Evolutionary conservation across 441 rosid genomes (phyloP), one percentile per base, ranked within the genome.

Genomic region (Iberis amara): DNA sequence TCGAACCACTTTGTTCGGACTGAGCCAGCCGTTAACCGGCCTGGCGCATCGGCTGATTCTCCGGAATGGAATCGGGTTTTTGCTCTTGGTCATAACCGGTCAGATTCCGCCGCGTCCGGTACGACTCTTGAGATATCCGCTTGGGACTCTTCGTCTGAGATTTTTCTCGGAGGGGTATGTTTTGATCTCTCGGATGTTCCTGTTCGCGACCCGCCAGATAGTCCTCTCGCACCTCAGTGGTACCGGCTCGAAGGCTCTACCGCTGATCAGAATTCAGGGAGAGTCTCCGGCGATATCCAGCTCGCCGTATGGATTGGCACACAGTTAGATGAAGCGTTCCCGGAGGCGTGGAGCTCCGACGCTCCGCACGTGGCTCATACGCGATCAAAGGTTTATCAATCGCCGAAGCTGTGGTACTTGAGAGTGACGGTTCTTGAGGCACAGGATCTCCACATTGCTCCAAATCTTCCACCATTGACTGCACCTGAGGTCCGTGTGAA

Each of bases 301-400:
- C 83, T 90, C 39, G 81, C 90, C 15, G 96, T 87, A 0, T 90
- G 98, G 98, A 85, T 90, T 9, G 96, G 98, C 0, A 87, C 96
- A 27, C 96, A 87, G 65, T 86, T 83, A 0, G 98, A 90, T 14
- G 95, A 83, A 14, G 98, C 96, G 3, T 90, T 90, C 43, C 85
- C 94, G 1, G 98, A 90, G 69, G 92, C 94, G 0, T 78, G 86
- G 88, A 75, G 81, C 68, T 81, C 89, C 5, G 95, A 87, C 33
- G 98, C 80, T 5, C 96, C 98, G 5, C 64, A 71, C 50, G 88
- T 87, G 35, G 79, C 90, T 7, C 88, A 90, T 57, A 85, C 95
- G 21, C 85, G 98, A 6, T 85, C 98, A 0, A 90, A 90, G 64
- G 96, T 90, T 0, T 90, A 90, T 48, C 94, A 90, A 47, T 90